phyloP scores from a whole-genome alignment of 306 rosid species.

The Rubus idaeus region DNA sequence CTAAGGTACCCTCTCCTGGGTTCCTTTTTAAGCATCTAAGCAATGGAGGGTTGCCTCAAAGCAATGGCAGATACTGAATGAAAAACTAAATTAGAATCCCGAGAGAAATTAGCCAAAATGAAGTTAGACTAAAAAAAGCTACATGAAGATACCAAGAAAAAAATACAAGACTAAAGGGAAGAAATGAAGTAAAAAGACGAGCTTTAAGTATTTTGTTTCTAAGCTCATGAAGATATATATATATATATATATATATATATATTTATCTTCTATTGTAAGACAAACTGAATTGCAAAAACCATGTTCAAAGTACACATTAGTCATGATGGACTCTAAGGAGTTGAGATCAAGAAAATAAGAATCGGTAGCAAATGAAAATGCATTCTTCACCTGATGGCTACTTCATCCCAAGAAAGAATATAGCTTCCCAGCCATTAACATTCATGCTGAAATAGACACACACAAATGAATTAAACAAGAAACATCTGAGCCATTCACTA shows the following conservation, averaged over 20 bases:
- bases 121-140: neutral
- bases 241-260: conserved; percentile 6
- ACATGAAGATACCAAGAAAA: conserved; percentile 12
- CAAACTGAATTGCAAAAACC: conserved; percentile 45
- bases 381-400: too few species aligned
- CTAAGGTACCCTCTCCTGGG: conserved; percentile 99
- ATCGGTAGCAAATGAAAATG: too few species aligned
- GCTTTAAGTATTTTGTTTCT: conserved; percentile 6
- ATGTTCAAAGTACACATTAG: conserved; percentile 57
- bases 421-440: too few species aligned
- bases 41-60: conserved; percentile 86
- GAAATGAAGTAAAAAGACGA: neutral
- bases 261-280: conserved; percentile 20
- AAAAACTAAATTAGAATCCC: conserved; percentile 83
- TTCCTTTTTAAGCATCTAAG: conserved; percentile 87
- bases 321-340: conserved; percentile 34
- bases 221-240: conserved; percentile 25
- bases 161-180: neutral
- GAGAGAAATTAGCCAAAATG: conserved; percentile 39
- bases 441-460: too few species aligned
- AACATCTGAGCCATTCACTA: too few species aligned
- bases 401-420: too few species aligned
- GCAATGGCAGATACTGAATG: conserved; percentile 83
- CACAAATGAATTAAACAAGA: too few species aligned
- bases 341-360: too few species aligned